Base-by-base conservation (phyloP, 352 stramenopile species). In the Elongisporangium anandrum region DNA sequence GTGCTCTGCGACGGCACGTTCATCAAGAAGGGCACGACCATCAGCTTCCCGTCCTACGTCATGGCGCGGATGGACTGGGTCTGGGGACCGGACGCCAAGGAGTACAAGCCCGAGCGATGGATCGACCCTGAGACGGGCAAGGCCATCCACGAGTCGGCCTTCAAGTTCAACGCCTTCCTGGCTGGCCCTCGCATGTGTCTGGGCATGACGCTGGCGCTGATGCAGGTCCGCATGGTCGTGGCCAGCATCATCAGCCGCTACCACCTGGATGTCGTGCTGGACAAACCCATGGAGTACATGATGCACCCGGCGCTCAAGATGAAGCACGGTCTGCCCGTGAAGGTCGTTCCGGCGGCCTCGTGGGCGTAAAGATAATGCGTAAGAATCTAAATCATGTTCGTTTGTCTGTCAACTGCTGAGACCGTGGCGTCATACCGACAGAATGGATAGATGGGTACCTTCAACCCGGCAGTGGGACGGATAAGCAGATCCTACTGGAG, bases 201-300 rank as follows among this genome's bases (percentile, higher is more conserved):
- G 8, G 85, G 85, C 16, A 79, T 81, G 69, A 83, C 84, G 57
- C 77, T 88, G 49, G 81, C 75, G 13, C 52, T 91, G 39, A 62
- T 80, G 1, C 79, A 96, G 71, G 88, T 94, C 65, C 92, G 92
- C 69, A 60, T 94, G 48, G 70, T 90, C 12, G 59, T 88, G 16
- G 63, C 71, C 3, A 66, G 68, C 3, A 50, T 96, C 21, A 41
- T 96, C 19, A 68, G 66, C 38, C 79, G 77, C 38, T 94, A 91
- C 38, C 59, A 77, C 26, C 54, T 95, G 13, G 24, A 75, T 22
- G 38, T 85, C 15, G 17, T 69, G 20, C 60, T 70, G 1, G 57
- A 58, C 0, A 54, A 81, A 38, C 19, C 58, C 0, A 54, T 85
- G 47, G 81, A 64, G 56, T 87, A 81, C 64, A 74, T 71, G 17